These are phyloP conservation scores for Suhomyces tanzawaensis DNA, from an alignment of 805 yeast genomes.

Conservation along the genomic window DNA sequence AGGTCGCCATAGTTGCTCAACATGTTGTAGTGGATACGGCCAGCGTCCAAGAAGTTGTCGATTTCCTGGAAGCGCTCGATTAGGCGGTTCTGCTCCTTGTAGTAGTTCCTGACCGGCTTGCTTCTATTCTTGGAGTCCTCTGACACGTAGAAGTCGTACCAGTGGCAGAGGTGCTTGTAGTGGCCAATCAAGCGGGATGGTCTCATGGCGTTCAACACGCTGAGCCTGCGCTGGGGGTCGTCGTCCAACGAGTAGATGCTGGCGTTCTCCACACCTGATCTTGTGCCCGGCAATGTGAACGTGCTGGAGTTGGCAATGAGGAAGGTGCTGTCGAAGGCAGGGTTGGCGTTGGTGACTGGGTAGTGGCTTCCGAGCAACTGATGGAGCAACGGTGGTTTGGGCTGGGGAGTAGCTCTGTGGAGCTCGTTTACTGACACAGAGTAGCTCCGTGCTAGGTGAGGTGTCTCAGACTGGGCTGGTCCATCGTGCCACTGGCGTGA, in stretches of 20 bases:
- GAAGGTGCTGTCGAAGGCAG: constrained; percentile 7
- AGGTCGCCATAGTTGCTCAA: constrained; percentile 54
- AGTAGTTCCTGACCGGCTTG: constrained; percentile 40
- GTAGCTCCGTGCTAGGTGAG: constrained; percentile 3
- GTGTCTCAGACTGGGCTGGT: not conserved
- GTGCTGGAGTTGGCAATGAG: constrained; percentile 4
- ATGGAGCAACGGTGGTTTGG: constrained; percentile 25
- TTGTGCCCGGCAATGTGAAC: constrained; percentile 1
- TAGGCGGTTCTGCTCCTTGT: constrained; percentile 57
- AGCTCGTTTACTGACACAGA: constrained; percentile 9
- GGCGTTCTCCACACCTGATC: constrained; percentile 9
- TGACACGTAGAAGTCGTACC: constrained; percentile 23
- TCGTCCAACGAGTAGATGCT: constrained; percentile 20
- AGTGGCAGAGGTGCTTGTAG: constrained; percentile 26
- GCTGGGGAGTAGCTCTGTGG: not conserved
- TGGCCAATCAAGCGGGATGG: constrained; percentile 37
- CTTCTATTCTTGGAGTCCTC: constrained; percentile 8
- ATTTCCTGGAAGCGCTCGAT: constrained; percentile 57
- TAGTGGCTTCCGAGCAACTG: constrained; percentile 26
- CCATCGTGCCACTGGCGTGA: not conserved
- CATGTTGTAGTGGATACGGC: constrained; percentile 60
- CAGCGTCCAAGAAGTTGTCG: constrained; percentile 67
- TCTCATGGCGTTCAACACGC: constrained; percentile 22
- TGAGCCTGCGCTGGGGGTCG: constrained; percentile 23
- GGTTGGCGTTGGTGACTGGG: constrained; percentile 31